Conservation (phyloP, 225 moss, liverwort and hornwort species). For the Asterella californica region DNA sequence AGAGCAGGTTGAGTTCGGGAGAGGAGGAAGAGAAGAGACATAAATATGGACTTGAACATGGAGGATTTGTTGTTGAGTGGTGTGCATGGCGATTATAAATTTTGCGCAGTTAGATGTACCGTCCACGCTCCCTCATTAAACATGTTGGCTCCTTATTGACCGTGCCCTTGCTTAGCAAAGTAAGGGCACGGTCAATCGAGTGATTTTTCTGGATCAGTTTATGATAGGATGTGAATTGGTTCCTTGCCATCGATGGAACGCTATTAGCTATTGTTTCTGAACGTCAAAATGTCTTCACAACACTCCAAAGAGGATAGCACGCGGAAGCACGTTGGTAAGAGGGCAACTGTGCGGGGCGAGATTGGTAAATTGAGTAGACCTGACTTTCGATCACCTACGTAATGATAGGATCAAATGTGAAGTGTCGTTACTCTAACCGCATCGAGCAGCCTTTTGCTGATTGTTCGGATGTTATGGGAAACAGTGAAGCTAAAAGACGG, state of each 20-base stretch:
- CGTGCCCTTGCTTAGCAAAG: neutral
- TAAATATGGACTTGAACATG: conserved; percentile 7
- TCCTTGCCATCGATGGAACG: neutral
- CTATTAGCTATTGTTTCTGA: neutral
- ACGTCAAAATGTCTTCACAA: no score
- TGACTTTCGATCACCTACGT: neutral
- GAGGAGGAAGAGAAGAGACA: neutral
- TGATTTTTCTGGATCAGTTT: neutral
- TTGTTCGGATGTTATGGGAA: conserved; percentile 17
- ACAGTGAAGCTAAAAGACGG: conserved; percentile 43
- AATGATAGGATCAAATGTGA: neutral
- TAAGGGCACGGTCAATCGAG: neutral
- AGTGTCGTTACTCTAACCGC: neutral
- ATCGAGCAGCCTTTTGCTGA: neutral
- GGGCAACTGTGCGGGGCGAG: neutral
- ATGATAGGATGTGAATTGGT: neutral
- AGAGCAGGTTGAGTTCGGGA: no score
- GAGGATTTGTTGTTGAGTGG: conserved; percentile 6
- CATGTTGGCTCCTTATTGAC: neutral
- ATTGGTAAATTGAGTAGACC: neutral
- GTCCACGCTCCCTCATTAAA: neutral
- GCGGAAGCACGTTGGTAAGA: neutral
- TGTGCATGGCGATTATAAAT: conserved; percentile 32
- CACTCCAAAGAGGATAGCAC: neutral
- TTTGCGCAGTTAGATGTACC: conserved; percentile 34